Percentiles rank a stretch among this genome's conserved stretches.
These are phyloP conservation scores for Clarireedia homoeocarpa DNA, from an alignment of 2,329 filamentous ascomycete species.

Conservation along the genomic window DNA sequence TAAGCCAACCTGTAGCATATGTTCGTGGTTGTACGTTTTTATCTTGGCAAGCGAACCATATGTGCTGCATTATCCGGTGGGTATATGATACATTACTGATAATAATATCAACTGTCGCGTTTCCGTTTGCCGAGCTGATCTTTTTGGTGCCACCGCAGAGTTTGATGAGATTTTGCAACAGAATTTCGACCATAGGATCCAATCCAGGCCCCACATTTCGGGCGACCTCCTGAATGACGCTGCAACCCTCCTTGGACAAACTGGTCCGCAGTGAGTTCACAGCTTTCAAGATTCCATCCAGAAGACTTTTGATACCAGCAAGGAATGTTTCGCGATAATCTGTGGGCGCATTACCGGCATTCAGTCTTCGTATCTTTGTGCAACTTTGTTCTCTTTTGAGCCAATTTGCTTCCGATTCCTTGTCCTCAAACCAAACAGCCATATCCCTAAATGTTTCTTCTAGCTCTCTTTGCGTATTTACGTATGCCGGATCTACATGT, in stretches of 20 bases:
- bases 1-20: conserved; percentile 76
- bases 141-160: conserved; percentile 87
- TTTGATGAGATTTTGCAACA: conserved; percentile 85
- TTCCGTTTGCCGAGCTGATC: conserved; percentile 79
- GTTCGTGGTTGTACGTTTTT: conserved; percentile 85
- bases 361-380: conserved; percentile 65
- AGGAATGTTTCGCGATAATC: conserved; percentile 70
- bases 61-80: conserved; percentile 73
- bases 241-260: conserved; percentile 78
- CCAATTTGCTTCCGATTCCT: conserved; percentile 89
- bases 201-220: conserved; percentile 67
- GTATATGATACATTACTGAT: conserved; percentile 75
- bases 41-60: conserved; percentile 76
- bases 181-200: conserved; percentile 81
- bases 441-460: conserved; percentile 82
- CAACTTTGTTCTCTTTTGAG: conserved; percentile 74
- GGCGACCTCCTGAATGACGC: conserved; percentile 77
- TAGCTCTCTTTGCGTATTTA: conserved; percentile 79
- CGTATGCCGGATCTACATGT: conserved; percentile 69
- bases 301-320: conserved; percentile 58
- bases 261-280: conserved; percentile 80
- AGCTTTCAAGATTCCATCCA: conserved; percentile 86
- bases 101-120: conserved; percentile 71
- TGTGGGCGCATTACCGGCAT: conserved; percentile 73
- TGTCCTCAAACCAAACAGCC: conserved; percentile 75